These are phyloP conservation scores for Malus sieversii DNA, from an alignment of 306 rosid species.

Conservation along the genomic window DNA sequence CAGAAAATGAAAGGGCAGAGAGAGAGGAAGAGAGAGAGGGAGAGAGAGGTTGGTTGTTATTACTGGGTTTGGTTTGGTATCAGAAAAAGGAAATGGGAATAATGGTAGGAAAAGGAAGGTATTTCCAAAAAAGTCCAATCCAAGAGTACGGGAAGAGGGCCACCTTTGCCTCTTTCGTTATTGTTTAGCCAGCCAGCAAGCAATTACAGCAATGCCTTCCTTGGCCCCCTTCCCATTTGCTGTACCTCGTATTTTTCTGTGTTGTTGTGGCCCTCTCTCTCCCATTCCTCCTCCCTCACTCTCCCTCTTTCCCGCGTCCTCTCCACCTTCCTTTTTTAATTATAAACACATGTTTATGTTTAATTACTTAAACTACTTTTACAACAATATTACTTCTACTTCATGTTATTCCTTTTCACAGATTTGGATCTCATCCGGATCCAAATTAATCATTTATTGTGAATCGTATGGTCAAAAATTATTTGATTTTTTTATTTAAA, in stretches of 20 bases:
- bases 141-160: slow-evolving; percentile 96
- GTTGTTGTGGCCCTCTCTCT: slow-evolving; percentile 15
- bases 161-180: slow-evolving; percentile 69
- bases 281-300: slow-evolving; percentile 15
- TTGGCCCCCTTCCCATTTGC: slow-evolving; percentile 21
- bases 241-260: slow-evolving; percentile 67
- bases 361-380: neutral
- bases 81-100: slow-evolving; percentile 54
- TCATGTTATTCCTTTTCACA: neutral
- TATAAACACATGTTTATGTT: neutral
- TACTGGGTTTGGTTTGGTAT: slow-evolving; percentile 22
- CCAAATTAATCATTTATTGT: no score
- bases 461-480: no score
- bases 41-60: neutral
- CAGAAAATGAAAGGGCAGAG: neutral
- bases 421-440: no score
- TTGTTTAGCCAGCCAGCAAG: slow-evolving; percentile 18
- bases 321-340: neutral
- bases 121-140: slow-evolving; percentile 81
- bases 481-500: no score
- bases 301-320: slow-evolving; percentile 21
- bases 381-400: neutral
- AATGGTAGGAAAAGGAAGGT: slow-evolving; percentile 51
- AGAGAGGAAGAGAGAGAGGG: neutral
- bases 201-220: slow-evolving; percentile 16